A percentile compares a stretch with the other conserved stretches of the same genome.
phyloP scores from a whole-genome alignment of 495 filamentous ascomycete genomes.

The Neurospora intermedia region DNA sequence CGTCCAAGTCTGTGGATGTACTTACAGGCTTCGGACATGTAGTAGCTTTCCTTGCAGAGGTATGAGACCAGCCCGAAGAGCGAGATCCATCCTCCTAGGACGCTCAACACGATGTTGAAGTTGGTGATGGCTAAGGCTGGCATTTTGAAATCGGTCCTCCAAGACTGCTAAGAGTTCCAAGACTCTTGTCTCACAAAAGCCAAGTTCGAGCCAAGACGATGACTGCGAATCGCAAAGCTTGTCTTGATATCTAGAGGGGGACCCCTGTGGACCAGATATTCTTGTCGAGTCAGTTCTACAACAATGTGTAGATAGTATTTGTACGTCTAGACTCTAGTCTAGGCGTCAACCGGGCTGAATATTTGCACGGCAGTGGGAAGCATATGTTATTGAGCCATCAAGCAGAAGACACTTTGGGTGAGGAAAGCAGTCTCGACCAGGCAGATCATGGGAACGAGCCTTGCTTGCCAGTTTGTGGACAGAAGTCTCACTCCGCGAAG shows the following conservation, averaged over 20 bases:
- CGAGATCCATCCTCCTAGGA: conserved; percentile 78
- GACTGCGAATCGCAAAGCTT: neutral
- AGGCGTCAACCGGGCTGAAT: neutral
- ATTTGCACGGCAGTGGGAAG: neutral
- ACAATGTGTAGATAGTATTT: neutral
- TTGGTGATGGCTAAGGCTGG: conserved; percentile 67
- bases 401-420: neutral
- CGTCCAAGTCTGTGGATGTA: conserved; percentile 4
- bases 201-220: neutral
- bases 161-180: neutral
- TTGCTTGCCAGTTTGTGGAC: neutral
- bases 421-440: neutral
- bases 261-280: neutral
- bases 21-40: conserved; percentile 82
- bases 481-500: neutral
- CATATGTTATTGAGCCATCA: neutral
- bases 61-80: conserved; percentile 84
- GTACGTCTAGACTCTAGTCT: neutral
- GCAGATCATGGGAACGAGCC: neutral
- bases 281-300: neutral
- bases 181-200: neutral
- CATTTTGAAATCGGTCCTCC: conserved; percentile 39
- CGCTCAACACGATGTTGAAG: conserved; percentile 81
- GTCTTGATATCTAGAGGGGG: conserved; percentile 13
- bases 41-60: conserved; percentile 80